Base-by-base conservation (phyloP, 108 stramenopile genomes). In the Schizochytrium sp. region DNA sequence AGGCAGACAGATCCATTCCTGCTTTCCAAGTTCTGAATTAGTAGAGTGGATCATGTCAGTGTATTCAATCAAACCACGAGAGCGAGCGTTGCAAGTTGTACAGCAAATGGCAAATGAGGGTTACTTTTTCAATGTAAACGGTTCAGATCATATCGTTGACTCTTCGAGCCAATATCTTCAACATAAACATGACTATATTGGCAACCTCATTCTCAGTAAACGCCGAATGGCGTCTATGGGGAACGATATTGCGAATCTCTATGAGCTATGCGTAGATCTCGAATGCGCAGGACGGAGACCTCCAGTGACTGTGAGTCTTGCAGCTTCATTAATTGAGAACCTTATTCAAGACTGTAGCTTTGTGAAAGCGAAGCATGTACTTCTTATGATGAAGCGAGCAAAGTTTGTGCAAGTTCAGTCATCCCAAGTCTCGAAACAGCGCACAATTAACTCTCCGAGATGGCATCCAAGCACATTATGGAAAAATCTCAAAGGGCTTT, bases 1-100 rank as follows among this genome's bases (percentile, higher is more conserved):
- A n/a, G 76, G 76, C 10, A 47, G 53, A 47, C 47, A 19, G 50
- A 10, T 83, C 15, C 13, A 47, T 47, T n/a, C 47, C 15, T 55
- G 50, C 10, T 83, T 83, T 83, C 28, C 53, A n/a, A 10, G 28
- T 7, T 7, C 76, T 1, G 76, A 83, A 5, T 40, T 83, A 5
- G 55, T 55, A 47, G 76, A 83, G 10, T 83, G 76, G 76, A 38
- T 50, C 53, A 49, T 55, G 76, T 83, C 76, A 38, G 76, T 83
- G 38, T 4, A 83, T 53, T 10, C 28, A 13, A 55, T 83, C 47
- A 83, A 83, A 15, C 76, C 76, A 38, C 76, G 76, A 13, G 76
- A 83, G 76, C 76, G 76, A 2, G 76, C 76, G 15, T n/a, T 83
- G 50, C 76, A 83, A 55, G 76, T 83, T 13, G 76, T 55, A 28